Evolutionary conservation across 2,329 filamentous ascomycete species (phyloP), one percentile per base, ranked within the genome.

Genomic region (Fusarium guadeloupense): DNA sequence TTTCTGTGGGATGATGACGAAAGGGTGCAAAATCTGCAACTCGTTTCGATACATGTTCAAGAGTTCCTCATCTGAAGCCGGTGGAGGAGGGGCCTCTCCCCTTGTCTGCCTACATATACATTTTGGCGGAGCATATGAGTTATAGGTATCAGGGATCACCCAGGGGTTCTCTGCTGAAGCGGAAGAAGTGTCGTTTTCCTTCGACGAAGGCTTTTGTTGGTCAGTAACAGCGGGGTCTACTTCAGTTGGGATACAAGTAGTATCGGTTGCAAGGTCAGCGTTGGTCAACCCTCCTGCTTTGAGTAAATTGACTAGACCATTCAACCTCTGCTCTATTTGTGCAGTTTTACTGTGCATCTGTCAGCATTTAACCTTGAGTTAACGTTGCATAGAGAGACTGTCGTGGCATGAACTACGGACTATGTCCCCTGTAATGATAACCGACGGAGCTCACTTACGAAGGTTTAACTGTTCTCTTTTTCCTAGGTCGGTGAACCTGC

Each of bases 381-480:
- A 9, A 35, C 37, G 17, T 14, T 4, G 13, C 33, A 20, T 14
- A 53, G n/a, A 35, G 9, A 35, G n/a, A 10, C 28, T n/a, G n/a
- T 31, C 28, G 10, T 5, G 23, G 23, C 23, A 31, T 16, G 6
- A 33, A 16, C 13, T 9, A 6, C 20, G n/a, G n/a, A n/a, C n/a
- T n/a, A n/a, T n/a, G n/a, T n/a, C n/a, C n/a, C n/a, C n/a, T n/a
- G n/a, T n/a, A 23, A 25, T 23, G 20, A 9, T 6, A 9, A 25
- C n/a, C n/a, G 21, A 23, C 26, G 8, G 17, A 25, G 42, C 4
- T 10, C 4, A 77, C 81, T 75, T 72, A 83, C 81, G 81, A 83
- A 26, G 80, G 78, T 54, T 80, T 82, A 28, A 72, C 74, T 26
- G 80, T 77, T 62, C 82, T 75, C 73, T 83, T 84, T 70, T 84